phyloP scores from a whole-genome alignment of 352 stramenopile species.

The Phytophthora quininea region DNA sequence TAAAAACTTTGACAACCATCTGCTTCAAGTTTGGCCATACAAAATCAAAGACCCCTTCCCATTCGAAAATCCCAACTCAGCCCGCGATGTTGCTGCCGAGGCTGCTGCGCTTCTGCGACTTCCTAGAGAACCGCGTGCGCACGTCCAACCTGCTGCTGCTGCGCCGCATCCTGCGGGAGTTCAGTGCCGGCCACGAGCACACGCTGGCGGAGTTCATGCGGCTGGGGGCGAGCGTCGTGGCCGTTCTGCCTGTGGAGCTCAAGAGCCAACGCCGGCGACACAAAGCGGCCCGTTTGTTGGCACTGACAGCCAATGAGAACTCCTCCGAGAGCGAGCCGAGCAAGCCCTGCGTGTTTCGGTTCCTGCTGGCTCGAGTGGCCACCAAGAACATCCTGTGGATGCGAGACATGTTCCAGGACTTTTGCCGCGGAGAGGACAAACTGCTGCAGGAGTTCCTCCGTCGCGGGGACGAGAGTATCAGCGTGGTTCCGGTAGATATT shows the following conservation, averaged over 20 bases:
- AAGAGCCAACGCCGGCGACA: slow-evolving; percentile 1
- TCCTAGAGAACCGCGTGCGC: slow-evolving; percentile 38
- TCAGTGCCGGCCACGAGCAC: slow-evolving; percentile 27
- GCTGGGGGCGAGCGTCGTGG: slow-evolving; percentile 35
- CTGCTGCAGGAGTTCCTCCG: slow-evolving; percentile 30
- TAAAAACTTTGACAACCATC: neutral
- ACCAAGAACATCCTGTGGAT: slow-evolving; percentile 51
- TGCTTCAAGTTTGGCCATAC: slow-evolving; percentile 2
- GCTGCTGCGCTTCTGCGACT: slow-evolving; percentile 40
- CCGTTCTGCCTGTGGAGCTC: slow-evolving; percentile 32
- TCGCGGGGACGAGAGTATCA: slow-evolving; percentile 25
- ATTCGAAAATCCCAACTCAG: neutral
- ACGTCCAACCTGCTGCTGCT: slow-evolving; percentile 36
- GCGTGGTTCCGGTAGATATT: slow-evolving; percentile 37
- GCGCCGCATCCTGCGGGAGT: slow-evolving; percentile 36
- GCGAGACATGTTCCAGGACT: slow-evolving; percentile 37
- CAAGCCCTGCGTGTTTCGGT: slow-evolving; percentile 23
- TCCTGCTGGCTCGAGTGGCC: slow-evolving; percentile 30
- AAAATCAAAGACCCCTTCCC: neutral
- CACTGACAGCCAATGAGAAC: neutral
- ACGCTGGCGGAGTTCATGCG: slow-evolving; percentile 43
- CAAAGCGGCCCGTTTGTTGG: slow-evolving; percentile 23
- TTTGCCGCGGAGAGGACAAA: slow-evolving; percentile 28
- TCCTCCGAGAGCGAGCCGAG: neutral
- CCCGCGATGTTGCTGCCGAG: neutral